A percentile compares a stretch with the other conserved stretches of the same genome.
phyloP scores from a whole-genome alignment of 2,329 filamentous ascomycete species.

The Exophiala sideris region DNA sequence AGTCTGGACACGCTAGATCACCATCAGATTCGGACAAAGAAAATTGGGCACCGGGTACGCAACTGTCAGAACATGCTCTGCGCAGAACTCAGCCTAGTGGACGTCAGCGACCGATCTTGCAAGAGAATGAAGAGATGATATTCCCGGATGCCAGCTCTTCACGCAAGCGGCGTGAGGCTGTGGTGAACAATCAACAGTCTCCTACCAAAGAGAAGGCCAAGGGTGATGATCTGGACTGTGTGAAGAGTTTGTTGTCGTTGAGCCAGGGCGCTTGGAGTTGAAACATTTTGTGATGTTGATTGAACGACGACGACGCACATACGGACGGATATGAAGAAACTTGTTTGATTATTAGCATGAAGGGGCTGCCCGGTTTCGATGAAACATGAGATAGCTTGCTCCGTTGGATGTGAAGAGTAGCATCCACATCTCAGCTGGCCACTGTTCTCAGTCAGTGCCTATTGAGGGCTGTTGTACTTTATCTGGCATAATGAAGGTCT shows the following conservation, averaged over 20 bases:
- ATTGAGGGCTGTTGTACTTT: not conserved
- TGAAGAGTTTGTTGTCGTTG: slow-evolving; percentile 81
- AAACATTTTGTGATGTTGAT: not conserved
- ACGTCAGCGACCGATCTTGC: slow-evolving; percentile 42
- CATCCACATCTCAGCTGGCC: not conserved
- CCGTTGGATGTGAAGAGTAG: not conserved
- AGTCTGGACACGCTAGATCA: slow-evolving; percentile 40
- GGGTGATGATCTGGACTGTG: slow-evolving; percentile 78
- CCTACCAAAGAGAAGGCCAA: slow-evolving; percentile 52
- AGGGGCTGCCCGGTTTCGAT: not conserved
- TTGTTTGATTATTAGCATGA: slow-evolving; percentile 1
- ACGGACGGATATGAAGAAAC: not conserved
- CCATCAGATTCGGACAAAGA: slow-evolving; percentile 84
- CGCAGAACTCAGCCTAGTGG: slow-evolving; percentile 44
- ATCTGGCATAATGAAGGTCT: not conserved
- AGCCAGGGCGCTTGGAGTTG: slow-evolving; percentile 85
- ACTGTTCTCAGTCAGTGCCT: slow-evolving; percentile 4
- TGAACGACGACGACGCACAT: not conserved
- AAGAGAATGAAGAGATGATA: slow-evolving; percentile 40
- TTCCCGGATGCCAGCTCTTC: slow-evolving; percentile 17
- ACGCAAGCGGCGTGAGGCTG: slow-evolving; percentile 1
- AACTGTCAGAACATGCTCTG: slow-evolving; percentile 49
- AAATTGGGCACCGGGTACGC: slow-evolving; percentile 67
- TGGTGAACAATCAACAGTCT: not conserved
- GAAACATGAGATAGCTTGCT: not conserved